These are phyloP conservation scores for Capsicum baccatum DNA, from an alignment of 257 asterid genomes.

Conservation along the genomic window DNA sequence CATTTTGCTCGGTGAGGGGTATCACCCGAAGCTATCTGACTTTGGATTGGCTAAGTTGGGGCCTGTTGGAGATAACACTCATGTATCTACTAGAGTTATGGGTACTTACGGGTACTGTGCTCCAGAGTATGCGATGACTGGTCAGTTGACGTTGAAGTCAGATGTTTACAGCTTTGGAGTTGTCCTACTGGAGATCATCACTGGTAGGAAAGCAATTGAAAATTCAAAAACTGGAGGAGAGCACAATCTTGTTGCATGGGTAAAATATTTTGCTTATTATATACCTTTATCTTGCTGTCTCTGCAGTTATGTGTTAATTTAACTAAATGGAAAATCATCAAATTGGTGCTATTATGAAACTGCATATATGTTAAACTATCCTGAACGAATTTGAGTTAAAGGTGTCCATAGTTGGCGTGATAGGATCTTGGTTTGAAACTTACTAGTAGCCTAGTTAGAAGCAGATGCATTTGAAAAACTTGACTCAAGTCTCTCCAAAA, in stretches of 20 bases:
- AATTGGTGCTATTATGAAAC: not conserved
- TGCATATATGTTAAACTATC: not conserved
- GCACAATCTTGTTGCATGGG: conserved; percentile 89
- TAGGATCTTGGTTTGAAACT: not conserved
- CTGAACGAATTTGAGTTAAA: not conserved
- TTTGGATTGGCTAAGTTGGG: conserved; percentile 94
- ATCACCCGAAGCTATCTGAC: conserved; percentile 86
- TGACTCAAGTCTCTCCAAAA: not conserved
- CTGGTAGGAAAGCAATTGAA: conserved; percentile 94
- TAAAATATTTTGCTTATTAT: conserved; percentile 36
- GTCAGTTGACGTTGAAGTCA: conserved; percentile 87
- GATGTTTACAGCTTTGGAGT: conserved; percentile 96
- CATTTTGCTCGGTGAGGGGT: conserved; percentile 79
- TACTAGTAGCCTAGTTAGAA: not conserved
- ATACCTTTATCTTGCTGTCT: not conserved
- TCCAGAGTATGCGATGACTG: conserved; percentile 96
- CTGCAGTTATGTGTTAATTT: not conserved
- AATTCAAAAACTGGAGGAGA: conserved; percentile 69
- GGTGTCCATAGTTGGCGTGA: not conserved
- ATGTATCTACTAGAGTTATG: conserved; percentile 94
- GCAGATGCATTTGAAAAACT: not conserved
- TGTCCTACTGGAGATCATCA: conserved; percentile 88
- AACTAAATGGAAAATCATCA: not conserved
- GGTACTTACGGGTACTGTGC: conserved; percentile 98
- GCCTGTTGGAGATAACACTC: conserved; percentile 91